Conservation (phyloP, 1,284 basidiomycete genomes). For the Ustilago lituana region DNA sequence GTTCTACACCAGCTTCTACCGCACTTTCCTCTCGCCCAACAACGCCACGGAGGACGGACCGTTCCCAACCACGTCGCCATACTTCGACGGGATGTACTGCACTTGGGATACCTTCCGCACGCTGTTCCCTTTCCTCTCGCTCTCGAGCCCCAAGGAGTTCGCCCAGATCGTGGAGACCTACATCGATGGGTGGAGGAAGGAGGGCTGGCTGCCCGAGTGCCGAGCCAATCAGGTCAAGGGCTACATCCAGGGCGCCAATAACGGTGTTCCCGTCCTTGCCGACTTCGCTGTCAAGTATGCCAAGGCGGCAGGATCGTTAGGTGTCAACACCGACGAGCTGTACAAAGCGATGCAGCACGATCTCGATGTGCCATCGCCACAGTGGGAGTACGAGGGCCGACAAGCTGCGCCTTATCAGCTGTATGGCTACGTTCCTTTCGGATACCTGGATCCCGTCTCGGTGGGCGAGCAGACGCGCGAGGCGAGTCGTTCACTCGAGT, state of each 20-base stretch:
- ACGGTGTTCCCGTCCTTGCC: constrained; percentile 53
- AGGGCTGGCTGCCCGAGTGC: constrained; percentile 59
- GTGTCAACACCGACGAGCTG: constrained; percentile 52
- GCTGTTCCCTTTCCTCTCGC: constrained; percentile 55
- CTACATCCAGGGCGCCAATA: constrained; percentile 48
- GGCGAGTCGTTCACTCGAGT: constrained; percentile 62
- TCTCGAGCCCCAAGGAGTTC: constrained; percentile 51
- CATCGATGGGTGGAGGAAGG: constrained; percentile 59
- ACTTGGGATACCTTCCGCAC: constrained; percentile 55
- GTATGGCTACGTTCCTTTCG: constrained; percentile 58
- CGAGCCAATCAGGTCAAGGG: constrained; percentile 57
- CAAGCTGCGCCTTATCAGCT: constrained; percentile 45
- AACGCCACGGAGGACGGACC: constrained; percentile 52
- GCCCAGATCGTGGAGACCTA: constrained; percentile 59
- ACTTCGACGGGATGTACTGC: constrained; percentile 59
- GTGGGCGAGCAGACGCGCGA: constrained; percentile 59
- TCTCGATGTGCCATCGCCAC: constrained; percentile 67
- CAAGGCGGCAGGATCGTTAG: constrained; percentile 27
- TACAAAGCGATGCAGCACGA: constrained; percentile 56
- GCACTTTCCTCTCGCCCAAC: constrained; percentile 61
- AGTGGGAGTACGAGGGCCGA: constrained; percentile 56
- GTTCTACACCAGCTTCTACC: constrained; percentile 60
- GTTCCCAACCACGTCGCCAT: constrained; percentile 34
- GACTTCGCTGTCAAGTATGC: constrained; percentile 59
- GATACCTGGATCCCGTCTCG: constrained; percentile 45